Evolutionary conservation across 129 eudicot genomes (phyloP).

Genomic region (Helianthus annuus): DNA sequence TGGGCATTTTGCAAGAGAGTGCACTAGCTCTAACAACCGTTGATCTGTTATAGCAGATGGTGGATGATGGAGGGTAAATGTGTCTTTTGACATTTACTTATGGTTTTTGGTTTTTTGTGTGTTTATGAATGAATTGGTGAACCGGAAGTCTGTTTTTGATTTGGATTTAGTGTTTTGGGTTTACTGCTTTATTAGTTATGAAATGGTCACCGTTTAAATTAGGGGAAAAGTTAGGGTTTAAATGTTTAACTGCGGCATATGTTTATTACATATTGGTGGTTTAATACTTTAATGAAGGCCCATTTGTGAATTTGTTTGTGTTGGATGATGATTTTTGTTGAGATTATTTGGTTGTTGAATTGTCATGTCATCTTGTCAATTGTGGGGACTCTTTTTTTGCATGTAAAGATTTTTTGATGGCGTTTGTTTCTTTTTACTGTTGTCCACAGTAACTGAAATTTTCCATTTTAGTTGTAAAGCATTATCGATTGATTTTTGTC

Average conservation of each 20-base stretch:
- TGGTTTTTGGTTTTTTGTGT: background rate
- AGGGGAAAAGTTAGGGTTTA: constrained; percentile 22
- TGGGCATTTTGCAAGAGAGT: constrained; percentile 70
- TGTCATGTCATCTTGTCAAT: constrained; percentile 18
- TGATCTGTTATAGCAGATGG: constrained; percentile 20
- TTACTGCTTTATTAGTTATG: constrained; percentile 5
- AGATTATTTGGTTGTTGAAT: constrained; percentile 20
- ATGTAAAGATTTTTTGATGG: constrained; percentile 8
- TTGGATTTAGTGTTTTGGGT: constrained; percentile 24
- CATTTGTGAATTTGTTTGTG: constrained; percentile 11
- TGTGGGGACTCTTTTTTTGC: constrained; percentile 1
- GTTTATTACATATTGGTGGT: background rate
- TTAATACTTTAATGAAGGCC: background rate
- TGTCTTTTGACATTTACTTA: constrained; percentile 25
- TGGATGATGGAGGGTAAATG: constrained; percentile 27
- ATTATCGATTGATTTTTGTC: background rate
- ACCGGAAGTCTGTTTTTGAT: constrained; percentile 31
- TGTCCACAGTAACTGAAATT: background rate
- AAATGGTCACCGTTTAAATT: constrained; percentile 19
- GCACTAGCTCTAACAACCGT: constrained; percentile 51
- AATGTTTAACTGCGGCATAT: constrained; percentile 1
- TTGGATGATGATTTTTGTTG: background rate
- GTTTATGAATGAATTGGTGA: constrained; percentile 39
- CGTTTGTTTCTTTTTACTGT: background rate
- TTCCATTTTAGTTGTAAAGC: background rate